These are phyloP conservation scores for Leccinellum albellum DNA, from an alignment of 768 basidiomycete genomes.

Conservation along the genomic window DNA sequence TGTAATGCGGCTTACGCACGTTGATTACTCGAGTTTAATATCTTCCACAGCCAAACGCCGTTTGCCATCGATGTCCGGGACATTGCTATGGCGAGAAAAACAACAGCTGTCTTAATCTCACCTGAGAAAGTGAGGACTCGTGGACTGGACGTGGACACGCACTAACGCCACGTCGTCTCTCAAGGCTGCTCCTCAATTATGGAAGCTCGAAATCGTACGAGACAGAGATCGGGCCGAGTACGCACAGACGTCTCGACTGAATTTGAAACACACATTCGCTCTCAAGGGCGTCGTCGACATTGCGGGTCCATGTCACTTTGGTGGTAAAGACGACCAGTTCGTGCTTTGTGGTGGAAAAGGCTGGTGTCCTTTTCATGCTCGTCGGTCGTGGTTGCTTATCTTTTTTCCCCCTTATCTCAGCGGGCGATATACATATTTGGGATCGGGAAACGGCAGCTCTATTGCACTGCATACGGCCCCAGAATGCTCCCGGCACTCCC, in stretches of 20 bases:
- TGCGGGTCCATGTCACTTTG: constrained; percentile 79
- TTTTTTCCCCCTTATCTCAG: constrained; percentile 38
- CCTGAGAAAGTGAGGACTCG: constrained; percentile 24
- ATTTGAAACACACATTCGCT: constrained; percentile 66
- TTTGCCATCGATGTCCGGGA: constrained; percentile 55
- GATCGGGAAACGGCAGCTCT: constrained; percentile 74
- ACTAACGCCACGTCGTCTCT: constrained; percentile 8
- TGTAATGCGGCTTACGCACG: constrained; percentile 4
- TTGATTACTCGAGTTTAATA: constrained; percentile 10
- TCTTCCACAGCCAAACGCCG: constrained; percentile 44
- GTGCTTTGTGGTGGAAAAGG: constrained; percentile 78
- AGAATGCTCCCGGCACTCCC: constrained; percentile 41
- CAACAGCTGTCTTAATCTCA: constrained; percentile 41
- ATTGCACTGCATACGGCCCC: constrained; percentile 65
- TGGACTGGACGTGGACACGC: constrained; percentile 7
- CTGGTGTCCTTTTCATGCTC: constrained; percentile 19
- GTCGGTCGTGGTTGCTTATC: background rate
- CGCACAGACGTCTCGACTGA: constrained; percentile 29
- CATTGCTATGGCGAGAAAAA: constrained; percentile 44
- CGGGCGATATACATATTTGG: constrained; percentile 84
- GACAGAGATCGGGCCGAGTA: constrained; percentile 41
- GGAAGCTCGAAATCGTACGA: constrained; percentile 65
- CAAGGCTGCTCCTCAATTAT: constrained; percentile 74
- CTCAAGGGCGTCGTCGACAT: constrained; percentile 67
- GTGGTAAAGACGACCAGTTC: constrained; percentile 73